Evolutionary conservation across 768 basidiomycete species (phyloP), one percentile per base, ranked within the genome.

Genomic region (Mycena epipterygia): DNA sequence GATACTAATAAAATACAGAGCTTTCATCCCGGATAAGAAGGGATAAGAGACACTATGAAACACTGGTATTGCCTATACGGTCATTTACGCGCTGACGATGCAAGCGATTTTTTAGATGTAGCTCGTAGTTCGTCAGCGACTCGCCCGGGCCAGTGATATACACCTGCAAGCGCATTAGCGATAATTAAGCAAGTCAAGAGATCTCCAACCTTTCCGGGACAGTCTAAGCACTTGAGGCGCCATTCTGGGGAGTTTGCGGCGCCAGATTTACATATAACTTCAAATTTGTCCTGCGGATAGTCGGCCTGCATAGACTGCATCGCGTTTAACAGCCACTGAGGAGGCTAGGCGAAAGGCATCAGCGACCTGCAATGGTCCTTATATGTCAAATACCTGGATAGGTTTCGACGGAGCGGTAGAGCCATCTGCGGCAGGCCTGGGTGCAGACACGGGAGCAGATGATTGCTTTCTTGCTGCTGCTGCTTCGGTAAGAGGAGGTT

Each of bases 91-190:
- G 88, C 71, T 88, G 86, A 42, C 94, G 90, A 80, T 96, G 95
- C 77, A 89, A 87, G 57, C 93, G 89, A 75, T 96, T 95, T 84
- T 90, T 92, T 62, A 99, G 83, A 83, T 99, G 97, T 14, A 98
- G 93, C 77, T 96, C 94, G 74, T 96, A 99, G 79, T 98, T 98
- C 29, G 88, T 85, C 56, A 98, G 81, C 14, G 94, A 94, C 81
- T 97, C 92, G 11, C 88, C 92, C 14, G 95, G 95, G 52, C 97
- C 97, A 51, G 96, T 91, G 75, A 93, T 95, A 85, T 98, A 99
- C 66, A 98, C 80, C 91, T 96, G 75, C 48, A 65, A 53, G 27
- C 5, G n/a, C 19, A 48, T 39, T 29, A 64, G 16, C n/a, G 44
- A 35, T 21, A 35, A 21, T 63, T 32, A 42, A 23, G 60, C n/a